Base-by-base conservation (phyloP, 805 yeast species). In the Wickerhamiella dianesei region DNA sequence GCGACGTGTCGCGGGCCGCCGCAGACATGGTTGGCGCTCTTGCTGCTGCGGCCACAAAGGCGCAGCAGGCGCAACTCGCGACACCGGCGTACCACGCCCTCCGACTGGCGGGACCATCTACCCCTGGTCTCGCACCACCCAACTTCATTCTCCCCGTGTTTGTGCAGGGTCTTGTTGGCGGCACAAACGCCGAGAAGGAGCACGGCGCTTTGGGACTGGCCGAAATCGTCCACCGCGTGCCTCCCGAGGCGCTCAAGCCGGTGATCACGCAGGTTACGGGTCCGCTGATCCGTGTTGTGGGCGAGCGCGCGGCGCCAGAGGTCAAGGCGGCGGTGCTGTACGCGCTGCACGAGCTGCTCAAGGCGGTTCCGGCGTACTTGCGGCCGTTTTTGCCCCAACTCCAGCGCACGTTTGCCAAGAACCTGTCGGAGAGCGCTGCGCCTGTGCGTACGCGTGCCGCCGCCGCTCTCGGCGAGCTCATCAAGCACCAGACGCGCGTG, bases 311-410 rank as follows among this genome's bases (percentile, higher is more conserved):
- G 54, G 75, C 80, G 16, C 74, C 94, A 51, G 95, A 87, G 55
- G 85, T 92, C 56, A 92, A 92, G 71, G 80, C 95, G 35, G 95
- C 95, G n/a, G 89, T 94, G 55, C 71, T 92, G 59, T 72, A 74
- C 52, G 94, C 97, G 1, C 73, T 94, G 63, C 82, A 82, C 59
- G 75, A 75, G 53, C 68, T 94, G 59, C 77, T 92, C 58, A 67
- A 67, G 20, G 83, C 86, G 69, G 82, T 89, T 56, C 96, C 98
- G 2, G 85, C 82, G 60, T 84, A 85, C 62, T 72, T 92, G 64
- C 77, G 89, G 59, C 98, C 99, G 14, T 92, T 92, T 63, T 77
- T 92, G 64, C 99, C 99, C 6, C 99, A 92, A 68, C 73, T 92
- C 55, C 98, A 92, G 67, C 76, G 99, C 62, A 92, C 98, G 1